A percentile compares a stretch with the other conserved stretches of the same genome.
phyloP scores from a whole-genome alignment of 2,329 filamentous ascomycete species.

The Aspergillus ruber region DNA sequence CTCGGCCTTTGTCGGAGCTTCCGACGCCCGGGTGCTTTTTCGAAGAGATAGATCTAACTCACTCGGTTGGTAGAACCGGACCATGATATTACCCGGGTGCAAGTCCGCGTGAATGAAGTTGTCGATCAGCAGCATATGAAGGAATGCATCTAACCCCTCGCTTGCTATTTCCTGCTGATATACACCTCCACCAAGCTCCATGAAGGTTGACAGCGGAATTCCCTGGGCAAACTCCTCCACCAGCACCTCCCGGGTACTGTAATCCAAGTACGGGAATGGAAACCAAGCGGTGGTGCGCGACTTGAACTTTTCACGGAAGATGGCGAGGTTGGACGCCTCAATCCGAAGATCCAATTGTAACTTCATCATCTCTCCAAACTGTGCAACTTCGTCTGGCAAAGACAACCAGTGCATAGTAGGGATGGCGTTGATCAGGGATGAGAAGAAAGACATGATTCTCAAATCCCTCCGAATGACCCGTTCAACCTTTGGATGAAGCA shows the following conservation, averaged over 20 bases:
- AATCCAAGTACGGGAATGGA: conserved; percentile 86
- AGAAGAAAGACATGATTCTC: conserved; percentile 90
- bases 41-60: conserved; percentile 59
- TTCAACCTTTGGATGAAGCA: conserved; percentile 87
- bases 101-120: conserved; percentile 97
- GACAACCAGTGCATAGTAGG: conserved; percentile 97
- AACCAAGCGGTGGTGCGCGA: conserved; percentile 91
- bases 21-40: conserved; percentile 35
- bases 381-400: conserved; percentile 83
- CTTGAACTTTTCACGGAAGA: conserved; percentile 86
- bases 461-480: conserved; percentile 83
- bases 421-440: conserved; percentile 71
- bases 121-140: conserved; percentile 93
- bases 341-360: conserved; percentile 94
- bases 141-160: conserved; percentile 89
- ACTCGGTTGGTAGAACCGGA: conserved; percentile 86
- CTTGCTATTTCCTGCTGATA: conserved; percentile 93
- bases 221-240: conserved; percentile 95
- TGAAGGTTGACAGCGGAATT: conserved; percentile 81
- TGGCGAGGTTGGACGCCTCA: conserved; percentile 78
- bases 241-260: conserved; percentile 84
- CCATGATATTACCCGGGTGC: conserved; percentile 98
- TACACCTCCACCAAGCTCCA: conserved; percentile 83
- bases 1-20: conserved; percentile 44
- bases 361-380: conserved; percentile 98